Base-by-base conservation (phyloP, 2,329 filamentous ascomycete species). In the Pestalotiopsis sp. region DNA sequence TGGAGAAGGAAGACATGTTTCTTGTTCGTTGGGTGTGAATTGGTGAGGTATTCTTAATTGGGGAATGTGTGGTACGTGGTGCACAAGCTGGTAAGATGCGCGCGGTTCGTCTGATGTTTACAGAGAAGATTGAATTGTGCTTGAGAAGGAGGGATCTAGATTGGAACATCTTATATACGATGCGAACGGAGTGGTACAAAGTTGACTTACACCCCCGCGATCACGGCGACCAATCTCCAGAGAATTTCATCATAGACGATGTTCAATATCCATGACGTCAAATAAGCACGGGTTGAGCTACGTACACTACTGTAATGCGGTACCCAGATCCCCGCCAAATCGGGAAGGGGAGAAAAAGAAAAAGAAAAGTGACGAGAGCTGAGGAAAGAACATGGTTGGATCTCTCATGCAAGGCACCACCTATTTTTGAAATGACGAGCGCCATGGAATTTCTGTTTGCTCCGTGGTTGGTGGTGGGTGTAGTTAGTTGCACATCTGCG, bases 1-100 rank as follows among this genome's bases (percentile, higher is more conserved):
- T 92, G 78, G 86, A 86, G 80, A 85, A 88, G 78, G 76, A 79
- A 74, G 72, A 82, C 82, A 75, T 90, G 82, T 71, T 82, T 80
- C 4, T 80, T 75, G 17, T 69, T 38, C 17, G 38, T 63, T 2
- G 67, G 58, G 27, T 60, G 62, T 58, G 65, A 45, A 36, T 20
- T 27, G 38, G n/a, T 45, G 2, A 14, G 3, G 56, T 40, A 49
- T 6, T 40, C n/a, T 45, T 60, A 11, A 45, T n/a, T 45, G 23
- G 4, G 23, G 57, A 45, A 25, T 14, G 36, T 38, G 25, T 17
- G 13, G 45, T n/a, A 31, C 27, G 23, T 12, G 25, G 12, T 59
- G 57, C 4, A 23, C n/a, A 59, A 4, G 12, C 25, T 27, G 11
- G 12, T 6, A 40, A 17, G 17, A 20, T 31, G 20, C 41, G 20